Evolutionary conservation across 805 yeast genomes (phyloP).

Genomic region (Hanseniaspora nectarophila): DNA sequence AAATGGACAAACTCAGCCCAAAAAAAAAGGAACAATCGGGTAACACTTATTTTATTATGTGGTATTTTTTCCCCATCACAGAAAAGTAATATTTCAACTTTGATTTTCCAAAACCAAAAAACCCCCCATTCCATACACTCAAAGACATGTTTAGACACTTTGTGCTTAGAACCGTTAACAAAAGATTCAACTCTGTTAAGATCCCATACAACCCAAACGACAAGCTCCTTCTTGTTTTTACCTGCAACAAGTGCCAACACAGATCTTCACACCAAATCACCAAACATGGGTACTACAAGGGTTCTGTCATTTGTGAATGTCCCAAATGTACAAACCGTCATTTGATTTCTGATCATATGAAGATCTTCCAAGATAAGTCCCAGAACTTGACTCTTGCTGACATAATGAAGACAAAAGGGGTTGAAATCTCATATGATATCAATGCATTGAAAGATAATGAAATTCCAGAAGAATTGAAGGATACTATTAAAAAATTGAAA

Average conservation of each 20-base stretch:
- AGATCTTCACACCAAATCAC: conserved; percentile 84
- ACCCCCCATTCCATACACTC: too few species aligned
- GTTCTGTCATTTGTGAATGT: conserved; percentile 81
- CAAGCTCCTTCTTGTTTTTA: conserved; percentile 72
- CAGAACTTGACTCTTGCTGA: conserved; percentile 58
- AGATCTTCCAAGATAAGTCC: conserved; percentile 67
- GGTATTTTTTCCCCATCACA: too few species aligned
- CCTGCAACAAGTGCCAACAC: conserved; percentile 76
- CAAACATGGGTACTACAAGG: conserved; percentile 78
- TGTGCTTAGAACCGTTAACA: background rate
- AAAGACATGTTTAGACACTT: background rate
- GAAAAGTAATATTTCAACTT: too few species aligned
- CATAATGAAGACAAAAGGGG: conserved; percentile 63
- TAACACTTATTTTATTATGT: too few species aligned
- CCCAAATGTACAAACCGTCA: conserved; percentile 86
- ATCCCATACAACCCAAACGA: conserved; percentile 7
- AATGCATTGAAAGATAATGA: conserved; percentile 50
- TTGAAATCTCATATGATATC: conserved; percentile 49
- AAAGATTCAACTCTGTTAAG: background rate
- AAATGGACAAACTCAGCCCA: too few species aligned
- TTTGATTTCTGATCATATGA: conserved; percentile 77
- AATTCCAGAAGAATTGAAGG: conserved; percentile 25
- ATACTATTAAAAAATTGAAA: conserved; percentile 15
- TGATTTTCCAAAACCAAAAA: too few species aligned
- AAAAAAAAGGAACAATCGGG: too few species aligned